These are phyloP conservation scores for Exsudoporus frostii DNA, from an alignment of 768 basidiomycete genomes.

Conservation along the genomic window DNA sequence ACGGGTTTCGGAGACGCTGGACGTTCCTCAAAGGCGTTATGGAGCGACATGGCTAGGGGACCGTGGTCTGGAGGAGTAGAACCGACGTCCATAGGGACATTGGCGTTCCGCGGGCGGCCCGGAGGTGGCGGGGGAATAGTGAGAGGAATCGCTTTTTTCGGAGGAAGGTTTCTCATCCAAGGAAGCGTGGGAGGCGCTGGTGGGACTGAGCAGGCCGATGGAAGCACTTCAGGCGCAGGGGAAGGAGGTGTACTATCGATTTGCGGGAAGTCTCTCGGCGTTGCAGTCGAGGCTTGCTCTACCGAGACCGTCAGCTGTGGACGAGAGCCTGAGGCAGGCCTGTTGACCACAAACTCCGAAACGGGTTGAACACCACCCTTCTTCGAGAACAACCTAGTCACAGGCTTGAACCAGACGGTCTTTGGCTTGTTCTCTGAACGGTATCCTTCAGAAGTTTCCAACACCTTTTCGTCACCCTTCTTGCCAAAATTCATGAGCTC, in stretches of 20 bases:
- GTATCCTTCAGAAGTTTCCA: constrained; percentile 5
- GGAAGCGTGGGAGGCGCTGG: constrained; percentile 27
- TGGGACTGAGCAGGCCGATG: constrained; percentile 32
- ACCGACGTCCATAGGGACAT: constrained; percentile 37
- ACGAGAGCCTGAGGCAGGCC: constrained; percentile 9
- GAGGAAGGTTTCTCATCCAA: constrained; percentile 23
- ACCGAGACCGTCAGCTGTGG: constrained; percentile 44
- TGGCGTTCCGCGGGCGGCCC: constrained; percentile 29
- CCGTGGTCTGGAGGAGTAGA: constrained; percentile 22
- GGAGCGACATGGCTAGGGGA: constrained; percentile 39
- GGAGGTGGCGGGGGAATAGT: constrained; percentile 33
- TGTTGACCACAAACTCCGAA: constrained; percentile 20
- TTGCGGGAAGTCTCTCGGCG: constrained; percentile 24
- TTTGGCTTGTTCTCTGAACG: constrained; percentile 28
- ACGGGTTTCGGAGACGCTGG: constrained; percentile 15
- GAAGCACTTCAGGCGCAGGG: constrained; percentile 24
- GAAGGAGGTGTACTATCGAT: constrained; percentile 30
- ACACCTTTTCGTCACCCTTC: constrained; percentile 32
- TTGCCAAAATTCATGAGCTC: constrained; percentile 46
- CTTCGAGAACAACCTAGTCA: constrained; percentile 31
- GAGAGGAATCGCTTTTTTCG: constrained; percentile 35
- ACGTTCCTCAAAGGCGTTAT: constrained; percentile 37
- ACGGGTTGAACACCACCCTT: constrained; percentile 11
- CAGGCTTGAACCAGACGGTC: constrained; percentile 36
- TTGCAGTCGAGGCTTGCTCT: constrained; percentile 35